These are phyloP conservation scores for Podosphaera xanthii DNA, from an alignment of 2,329 filamentous ascomycete genomes.

Conservation along the genomic window DNA sequence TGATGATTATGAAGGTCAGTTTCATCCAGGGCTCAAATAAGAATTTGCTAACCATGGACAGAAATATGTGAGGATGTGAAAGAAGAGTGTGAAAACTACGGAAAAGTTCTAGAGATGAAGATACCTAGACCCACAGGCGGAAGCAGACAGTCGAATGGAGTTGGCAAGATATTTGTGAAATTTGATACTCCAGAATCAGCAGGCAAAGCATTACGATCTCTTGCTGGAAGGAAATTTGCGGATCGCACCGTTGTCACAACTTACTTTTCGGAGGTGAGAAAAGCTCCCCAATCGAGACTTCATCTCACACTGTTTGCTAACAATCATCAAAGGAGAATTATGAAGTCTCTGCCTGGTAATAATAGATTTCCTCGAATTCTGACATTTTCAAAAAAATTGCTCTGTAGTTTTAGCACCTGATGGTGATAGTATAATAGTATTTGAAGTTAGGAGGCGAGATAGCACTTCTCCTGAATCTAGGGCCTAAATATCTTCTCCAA, in stretches of 20 bases:
- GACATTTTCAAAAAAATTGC: neutral
- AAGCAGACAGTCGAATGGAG: conserved; percentile 62
- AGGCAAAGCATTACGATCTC: conserved; percentile 62
- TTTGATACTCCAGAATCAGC: conserved; percentile 60
- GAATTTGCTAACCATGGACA: conserved; percentile 18
- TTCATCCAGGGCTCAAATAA: neutral
- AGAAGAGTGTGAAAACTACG: conserved; percentile 86
- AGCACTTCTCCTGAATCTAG: neutral
- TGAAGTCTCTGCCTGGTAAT: conserved; percentile 27
- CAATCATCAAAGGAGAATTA: conserved; percentile 53
- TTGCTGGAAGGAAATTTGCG: conserved; percentile 88
- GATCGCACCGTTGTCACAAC: conserved; percentile 92
- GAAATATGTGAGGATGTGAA: conserved; percentile 91
- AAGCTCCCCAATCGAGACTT: neutral
- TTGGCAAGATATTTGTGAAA: conserved; percentile 96
- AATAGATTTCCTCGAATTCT: neutral
- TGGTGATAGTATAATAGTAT: neutral
- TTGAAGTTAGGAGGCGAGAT: neutral
- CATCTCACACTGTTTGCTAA: conserved; percentile 14
- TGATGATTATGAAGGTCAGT: conserved; percentile 79
- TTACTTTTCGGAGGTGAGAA: conserved; percentile 71
- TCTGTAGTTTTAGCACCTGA: neutral
- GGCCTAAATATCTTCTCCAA: neutral
- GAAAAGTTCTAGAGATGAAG: conserved; percentile 68
- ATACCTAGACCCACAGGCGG: conserved; percentile 71